These are phyloP conservation scores for Aureobasidium lini DNA, from an alignment of 2,329 filamentous ascomycete genomes.

Conservation along the genomic window DNA sequence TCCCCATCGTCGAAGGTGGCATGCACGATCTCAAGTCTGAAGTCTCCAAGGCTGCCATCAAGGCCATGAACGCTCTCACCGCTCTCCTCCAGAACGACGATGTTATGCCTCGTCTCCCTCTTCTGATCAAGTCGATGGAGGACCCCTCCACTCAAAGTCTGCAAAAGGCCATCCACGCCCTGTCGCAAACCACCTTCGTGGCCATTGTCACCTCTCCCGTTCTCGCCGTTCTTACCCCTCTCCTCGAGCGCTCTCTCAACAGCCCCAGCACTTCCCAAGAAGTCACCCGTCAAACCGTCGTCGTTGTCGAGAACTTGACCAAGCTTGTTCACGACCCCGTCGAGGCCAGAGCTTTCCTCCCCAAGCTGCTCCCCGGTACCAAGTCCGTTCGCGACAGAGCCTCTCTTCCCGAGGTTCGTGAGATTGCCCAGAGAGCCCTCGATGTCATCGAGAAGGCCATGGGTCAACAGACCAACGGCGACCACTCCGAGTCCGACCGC, in stretches of 20 bases:
- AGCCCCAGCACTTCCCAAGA: slow-evolving; percentile 86
- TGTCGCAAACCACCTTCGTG: slow-evolving; percentile 98
- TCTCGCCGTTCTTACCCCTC: slow-evolving; percentile 84
- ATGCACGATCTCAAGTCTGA: slow-evolving; percentile 97
- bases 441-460: slow-evolving; percentile 91
- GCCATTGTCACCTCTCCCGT: slow-evolving; percentile 93
- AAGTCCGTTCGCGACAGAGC: slow-evolving; percentile 81
- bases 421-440: slow-evolving; percentile 74
- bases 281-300: slow-evolving; percentile 87
- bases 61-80: slow-evolving; percentile 86
- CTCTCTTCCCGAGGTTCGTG: slow-evolving; percentile 88
- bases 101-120: slow-evolving; percentile 81
- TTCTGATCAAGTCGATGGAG: slow-evolving; percentile 91
- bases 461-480: slow-evolving; percentile 52
- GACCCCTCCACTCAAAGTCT: slow-evolving; percentile 81
- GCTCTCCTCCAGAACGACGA: slow-evolving; percentile 93
- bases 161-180: slow-evolving; percentile 91
- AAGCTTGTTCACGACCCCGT: slow-evolving; percentile 95
- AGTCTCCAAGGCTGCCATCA: slow-evolving; percentile 76
- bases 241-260: slow-evolving; percentile 90
- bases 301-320: slow-evolving; percentile 95
- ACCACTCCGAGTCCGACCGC: slow-evolving; percentile 53
- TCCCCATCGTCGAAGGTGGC: slow-evolving; percentile 81
- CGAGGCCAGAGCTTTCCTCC: slow-evolving; percentile 89
- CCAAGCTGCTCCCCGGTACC: slow-evolving; percentile 89